Evolutionary conservation across 1,139 yeast genomes (phyloP), one percentile per base, ranked within the genome.

Genomic region (Geotrichum siamense): DNA sequence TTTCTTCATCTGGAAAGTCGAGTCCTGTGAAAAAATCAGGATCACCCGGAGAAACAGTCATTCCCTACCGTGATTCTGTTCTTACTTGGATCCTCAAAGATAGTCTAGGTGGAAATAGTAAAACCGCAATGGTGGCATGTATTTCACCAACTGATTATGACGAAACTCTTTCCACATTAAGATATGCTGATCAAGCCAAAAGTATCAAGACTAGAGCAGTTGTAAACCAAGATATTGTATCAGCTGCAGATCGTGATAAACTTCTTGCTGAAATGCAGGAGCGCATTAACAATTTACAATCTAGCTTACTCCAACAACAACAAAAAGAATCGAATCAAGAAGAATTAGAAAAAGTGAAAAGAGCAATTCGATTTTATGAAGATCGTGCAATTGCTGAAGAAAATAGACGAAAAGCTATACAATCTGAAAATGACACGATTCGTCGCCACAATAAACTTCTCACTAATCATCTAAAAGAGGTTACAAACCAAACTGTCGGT

Each of bases 131-230:
- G 89, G 69, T 82, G 6, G 84, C 84, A 30, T 81, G 89, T 57
- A 67, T 82, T 1, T 78, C 89, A 0, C 89, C 94, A 0, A 69
- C 82, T 12, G 86, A 79, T 56, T 76, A 75, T 55, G 91, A 82
- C 19, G 94, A 83, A 54, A 78, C 85, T 0, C 62, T 75, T 51
- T 82, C 83, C 35, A 83, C 94, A 0, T 65, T 83, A 47, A 69
- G 85, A 48, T 83, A 83, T 57, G 93, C 93, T 1, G 79, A 77
- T 33, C 76, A 81, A 48, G 91, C 85, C 2, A 82, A 82, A 57
- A 71, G 70, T 53, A 82, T 83, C 52, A 72, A 73, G 49, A 80
- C 86, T 16, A 62, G 67, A 13, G 93, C 89, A 0, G 71, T 58
- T 19, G 60, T 70, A 41, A 75, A 75, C 53, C 68, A 70, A 49